Evolutionary conservation across 2,329 filamentous ascomycete genomes (phyloP), one percentile per base, ranked within the genome.

Genomic region (Aspergillus fumigatiaffinis): DNA sequence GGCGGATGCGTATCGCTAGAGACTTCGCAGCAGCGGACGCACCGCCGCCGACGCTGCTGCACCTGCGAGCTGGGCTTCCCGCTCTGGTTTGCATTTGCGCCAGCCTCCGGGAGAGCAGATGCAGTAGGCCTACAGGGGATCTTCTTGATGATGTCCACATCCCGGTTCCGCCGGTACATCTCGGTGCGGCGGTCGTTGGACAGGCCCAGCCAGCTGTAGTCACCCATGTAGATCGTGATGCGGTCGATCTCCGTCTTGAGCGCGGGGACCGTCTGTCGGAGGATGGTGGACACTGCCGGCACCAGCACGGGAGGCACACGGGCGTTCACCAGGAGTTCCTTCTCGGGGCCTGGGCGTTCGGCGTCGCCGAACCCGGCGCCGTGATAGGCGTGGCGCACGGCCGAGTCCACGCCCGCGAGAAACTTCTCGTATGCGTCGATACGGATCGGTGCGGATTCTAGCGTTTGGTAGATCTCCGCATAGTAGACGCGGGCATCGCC

Each of bases 131-230:
- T 66, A 54, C 25, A 71, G 50, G 73, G 73, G 52, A 74, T 73
- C 74, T 82, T 86, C 68, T 81, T 79, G 38, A 85, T 73, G 28
- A 84, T 79, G 66, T 86, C 84, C 8, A 81, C 77, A 25, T 88
- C 79, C 67, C 86, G 80, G 29, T 79, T 76, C n/a, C 81, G 79
- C 60, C 83, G 83, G 71, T 87, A 90, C 9, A 81, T 73, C 61
- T 85, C 83, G 4, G 81, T 83, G 20, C 77, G 76, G 14, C 74
- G 73, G 58, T 87, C 84, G 53, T 87, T 82, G 9, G 82, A 80
- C 14, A 91, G 77, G 4, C 88, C 88, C 10, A 94, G 78, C 69
- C 90, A 83, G 51, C 80, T 80, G 55, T 87, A 90, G 68, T 94
- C 85, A 51, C 84, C 84, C 73, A 91, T 89, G 74, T 89, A 90